phyloP scores from a whole-genome alignment of 1,284 basidiomycete species.

The Thecaphora thlaspeos region DNA sequence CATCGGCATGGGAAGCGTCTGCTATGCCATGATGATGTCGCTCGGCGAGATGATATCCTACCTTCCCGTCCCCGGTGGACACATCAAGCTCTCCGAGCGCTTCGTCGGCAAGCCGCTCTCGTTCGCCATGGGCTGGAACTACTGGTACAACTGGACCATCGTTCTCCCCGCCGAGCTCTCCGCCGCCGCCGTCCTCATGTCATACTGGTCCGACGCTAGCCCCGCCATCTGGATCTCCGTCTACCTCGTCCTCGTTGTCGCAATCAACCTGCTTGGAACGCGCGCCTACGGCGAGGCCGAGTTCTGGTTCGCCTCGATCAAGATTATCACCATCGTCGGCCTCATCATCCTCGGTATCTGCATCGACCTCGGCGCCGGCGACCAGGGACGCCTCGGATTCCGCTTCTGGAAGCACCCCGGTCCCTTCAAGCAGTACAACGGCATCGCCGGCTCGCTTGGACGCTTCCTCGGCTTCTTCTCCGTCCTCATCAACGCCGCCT shows the following conservation, averaged over 20 bases:
- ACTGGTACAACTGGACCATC: constrained; percentile 61
- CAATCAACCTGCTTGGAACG: constrained; percentile 72
- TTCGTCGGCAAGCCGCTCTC: constrained; percentile 77
- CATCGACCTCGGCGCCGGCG: constrained; percentile 48
- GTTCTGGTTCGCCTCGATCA: constrained; percentile 61
- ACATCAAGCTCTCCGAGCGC: constrained; percentile 75
- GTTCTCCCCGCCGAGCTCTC: constrained; percentile 75
- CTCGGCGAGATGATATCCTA: constrained; percentile 62
- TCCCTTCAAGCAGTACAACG: constrained; percentile 53
- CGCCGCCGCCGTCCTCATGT: constrained; percentile 74
- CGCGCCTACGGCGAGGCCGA: constrained; percentile 52
- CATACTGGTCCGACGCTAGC: constrained; percentile 69
- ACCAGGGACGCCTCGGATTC: constrained; percentile 43
- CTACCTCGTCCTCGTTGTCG: constrained; percentile 69
- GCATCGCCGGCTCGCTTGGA: constrained; percentile 62
- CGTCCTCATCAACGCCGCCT: constrained; percentile 66
- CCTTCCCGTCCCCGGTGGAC: constrained; percentile 67
- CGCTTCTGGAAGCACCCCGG: constrained; percentile 59
- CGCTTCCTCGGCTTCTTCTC: constrained; percentile 57
- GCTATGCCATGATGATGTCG: constrained; percentile 56
- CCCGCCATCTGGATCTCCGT: constrained; percentile 75
- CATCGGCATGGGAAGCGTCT: constrained; percentile 51
- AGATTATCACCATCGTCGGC: constrained; percentile 52
- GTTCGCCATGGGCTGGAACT: constrained; percentile 66
- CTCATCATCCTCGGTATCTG: constrained; percentile 51